Percentiles rank a stretch among this genome's conserved stretches.
phyloP scores from a whole-genome alignment of 352 stramenopile species.

The Pythium aquatile region DNA sequence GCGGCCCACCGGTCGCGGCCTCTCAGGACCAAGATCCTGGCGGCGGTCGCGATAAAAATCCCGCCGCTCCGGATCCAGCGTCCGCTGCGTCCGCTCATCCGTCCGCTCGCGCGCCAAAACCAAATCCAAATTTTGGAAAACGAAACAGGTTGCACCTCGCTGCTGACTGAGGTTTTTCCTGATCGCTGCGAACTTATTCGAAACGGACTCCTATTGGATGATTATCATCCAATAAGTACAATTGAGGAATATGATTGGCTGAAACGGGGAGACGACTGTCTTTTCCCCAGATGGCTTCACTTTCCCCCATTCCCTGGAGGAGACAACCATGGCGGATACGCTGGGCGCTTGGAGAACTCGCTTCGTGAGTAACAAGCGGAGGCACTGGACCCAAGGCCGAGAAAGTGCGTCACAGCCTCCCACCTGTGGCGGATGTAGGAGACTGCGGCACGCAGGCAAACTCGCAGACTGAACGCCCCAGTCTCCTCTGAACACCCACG shows the following conservation, averaged over 20 bases:
- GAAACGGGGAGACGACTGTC: not conserved
- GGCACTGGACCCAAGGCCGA: constrained; percentile 4
- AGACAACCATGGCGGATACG: not conserved
- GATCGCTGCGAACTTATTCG: not conserved
- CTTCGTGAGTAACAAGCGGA: not conserved
- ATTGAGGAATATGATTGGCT: constrained; percentile 9
- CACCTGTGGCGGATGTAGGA: not conserved
- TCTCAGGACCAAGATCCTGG: constrained; percentile 11
- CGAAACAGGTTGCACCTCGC: not conserved
- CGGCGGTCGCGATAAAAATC: constrained; percentile 1
- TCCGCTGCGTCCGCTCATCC: not conserved
- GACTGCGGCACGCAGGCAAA: not conserved
- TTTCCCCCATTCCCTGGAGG: constrained; percentile 20
- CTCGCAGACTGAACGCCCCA: not conserved
- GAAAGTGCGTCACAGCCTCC: not conserved
- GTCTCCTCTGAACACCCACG: not conserved
- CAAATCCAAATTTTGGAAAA: not conserved
- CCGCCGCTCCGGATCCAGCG: not conserved
- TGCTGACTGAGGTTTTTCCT: not conserved
- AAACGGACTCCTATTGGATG: not conserved
- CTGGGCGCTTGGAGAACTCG: not conserved
- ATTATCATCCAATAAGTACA: not conserved
- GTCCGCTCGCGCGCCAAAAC: constrained; percentile 17
- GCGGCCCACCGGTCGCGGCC: not conserved
- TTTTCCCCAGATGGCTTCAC: constrained; percentile 24